phyloP scores from a whole-genome alignment of 1,139 yeast species.

The Yamadazyma mexicana region DNA sequence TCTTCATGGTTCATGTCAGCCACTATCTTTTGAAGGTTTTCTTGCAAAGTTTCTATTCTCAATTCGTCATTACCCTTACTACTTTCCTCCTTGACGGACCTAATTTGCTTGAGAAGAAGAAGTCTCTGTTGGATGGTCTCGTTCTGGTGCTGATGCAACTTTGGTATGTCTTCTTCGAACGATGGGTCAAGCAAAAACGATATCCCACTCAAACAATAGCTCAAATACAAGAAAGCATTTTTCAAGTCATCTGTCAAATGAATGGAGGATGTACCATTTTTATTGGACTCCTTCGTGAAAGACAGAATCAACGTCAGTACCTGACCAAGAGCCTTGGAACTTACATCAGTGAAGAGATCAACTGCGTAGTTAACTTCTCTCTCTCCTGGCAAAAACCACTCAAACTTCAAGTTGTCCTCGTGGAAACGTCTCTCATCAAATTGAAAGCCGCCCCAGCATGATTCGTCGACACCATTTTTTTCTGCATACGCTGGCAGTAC shows the following conservation, averaged over 20 bases:
- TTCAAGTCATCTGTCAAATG: slow-evolving; percentile 50
- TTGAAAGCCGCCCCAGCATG: slow-evolving; percentile 76
- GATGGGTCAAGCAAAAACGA: slow-evolving; percentile 75
- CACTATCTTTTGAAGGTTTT: slow-evolving; percentile 38
- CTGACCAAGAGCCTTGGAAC: slow-evolving; percentile 41
- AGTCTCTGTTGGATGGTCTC: slow-evolving; percentile 40
- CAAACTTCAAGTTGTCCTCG: slow-evolving; percentile 49
- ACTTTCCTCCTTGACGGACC: slow-evolving; percentile 23
- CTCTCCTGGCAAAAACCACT: slow-evolving; percentile 73
- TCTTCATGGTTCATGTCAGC: slow-evolving; percentile 33
- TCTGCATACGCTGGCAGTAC: slow-evolving; percentile 41
- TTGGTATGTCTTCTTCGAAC: slow-evolving; percentile 47
- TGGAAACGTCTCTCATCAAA: slow-evolving; percentile 43
- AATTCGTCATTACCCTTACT: slow-evolving; percentile 28
- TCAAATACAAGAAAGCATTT: slow-evolving; percentile 55
- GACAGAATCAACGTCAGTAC: slow-evolving; percentile 40
- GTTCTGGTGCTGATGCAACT: slow-evolving; percentile 29
- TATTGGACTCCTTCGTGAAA: slow-evolving; percentile 18
- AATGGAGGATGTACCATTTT: slow-evolving; percentile 21
- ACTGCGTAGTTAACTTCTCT: slow-evolving; percentile 64
- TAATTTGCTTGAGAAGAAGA: slow-evolving; percentile 32
- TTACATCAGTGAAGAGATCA: slow-evolving; percentile 54
- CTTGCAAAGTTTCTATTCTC: slow-evolving; percentile 33
- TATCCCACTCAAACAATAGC: slow-evolving; percentile 71
- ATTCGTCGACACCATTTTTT: slow-evolving; percentile 40